These are phyloP conservation scores for Phialocephala subalpina DNA, from an alignment of 2,329 filamentous ascomycete genomes.

Conservation along the genomic window DNA sequence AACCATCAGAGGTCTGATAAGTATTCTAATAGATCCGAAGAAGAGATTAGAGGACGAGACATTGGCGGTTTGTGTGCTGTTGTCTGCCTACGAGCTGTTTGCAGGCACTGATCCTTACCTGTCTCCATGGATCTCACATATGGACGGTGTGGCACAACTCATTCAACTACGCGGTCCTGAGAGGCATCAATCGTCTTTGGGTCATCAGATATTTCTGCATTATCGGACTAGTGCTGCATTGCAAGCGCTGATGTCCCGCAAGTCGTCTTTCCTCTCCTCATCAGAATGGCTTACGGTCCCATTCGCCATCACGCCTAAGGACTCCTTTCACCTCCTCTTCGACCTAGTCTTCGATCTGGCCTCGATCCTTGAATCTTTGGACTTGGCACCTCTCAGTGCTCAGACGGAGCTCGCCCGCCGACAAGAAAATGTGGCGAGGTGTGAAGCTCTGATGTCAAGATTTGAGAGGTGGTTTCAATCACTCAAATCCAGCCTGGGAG, in stretches of 20 bases:
- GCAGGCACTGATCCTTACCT: neutral
- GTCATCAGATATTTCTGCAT: neutral
- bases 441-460: neutral
- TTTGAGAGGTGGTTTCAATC: neutral
- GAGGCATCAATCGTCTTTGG: neutral
- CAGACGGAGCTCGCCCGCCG: neutral
- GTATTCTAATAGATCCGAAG: neutral
- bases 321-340: neutral
- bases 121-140: neutral
- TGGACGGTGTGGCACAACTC: neutral
- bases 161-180: neutral
- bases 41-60: neutral
- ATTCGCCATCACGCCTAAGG: neutral
- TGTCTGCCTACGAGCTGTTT: conserved; percentile 7
- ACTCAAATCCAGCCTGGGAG: neutral
- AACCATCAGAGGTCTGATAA: neutral
- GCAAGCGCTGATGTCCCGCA: neutral
- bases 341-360: conserved; percentile 2
- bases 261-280: neutral
- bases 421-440: neutral
- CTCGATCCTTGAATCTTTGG: neutral
- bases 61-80: conserved; percentile 1
- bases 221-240: conserved; percentile 2
- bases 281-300: neutral
- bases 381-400: neutral